Evolutionary conservation across 2,329 filamentous ascomycete species (phyloP), one percentile per base, ranked within the genome.

Genomic region (Aspergillus pseudoviridinutans): DNA sequence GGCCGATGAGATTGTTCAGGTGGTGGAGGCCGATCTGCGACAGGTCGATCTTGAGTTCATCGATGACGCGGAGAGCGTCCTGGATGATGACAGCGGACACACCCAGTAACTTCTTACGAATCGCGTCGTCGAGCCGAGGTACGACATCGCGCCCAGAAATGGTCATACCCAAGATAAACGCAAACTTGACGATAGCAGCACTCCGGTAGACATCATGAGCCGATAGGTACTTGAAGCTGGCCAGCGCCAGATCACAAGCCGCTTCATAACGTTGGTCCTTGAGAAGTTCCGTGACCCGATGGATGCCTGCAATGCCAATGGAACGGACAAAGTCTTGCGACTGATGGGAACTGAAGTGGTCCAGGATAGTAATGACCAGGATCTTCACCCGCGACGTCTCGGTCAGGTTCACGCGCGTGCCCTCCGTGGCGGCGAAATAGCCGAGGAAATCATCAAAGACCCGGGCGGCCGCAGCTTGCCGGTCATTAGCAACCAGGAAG

Each of bases 41-140:
- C 28, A 80, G 68, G 61, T 78, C 76, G 64, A 80, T 73, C 35
- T 77, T 73, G 49, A 75, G 64, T 4, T 68, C 69, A 53, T 69
- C 69, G 61, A 77, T 70, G 44, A 78, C 73, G 2, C 68, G 65
- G 2, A 80, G 64, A 1, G 76, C 75, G 54, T 76, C 73, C 59
- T 71, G 69, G 29, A 79, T 69, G 47, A 80, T 79, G 10, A 65
- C 61, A 29, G 69, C 71, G 4, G 77, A 78, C 1, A 75, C 68
- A 8, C 71, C 64, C 6, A 77, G 68, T 63, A 78, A 70, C 54
- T 74, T 73, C 66, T 76, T 74, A 58, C 73, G 73, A 25, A 71
- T 61, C 1, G 63, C 57, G 10, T 67, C 64, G 25, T 76, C 73
- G 22, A 71, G 70, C n/a, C 68, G 64, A 0, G 68, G 69, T 10